Base-by-base conservation (phyloP, 148 eudicot genomes). In the Spergularia bocconei region DNA sequence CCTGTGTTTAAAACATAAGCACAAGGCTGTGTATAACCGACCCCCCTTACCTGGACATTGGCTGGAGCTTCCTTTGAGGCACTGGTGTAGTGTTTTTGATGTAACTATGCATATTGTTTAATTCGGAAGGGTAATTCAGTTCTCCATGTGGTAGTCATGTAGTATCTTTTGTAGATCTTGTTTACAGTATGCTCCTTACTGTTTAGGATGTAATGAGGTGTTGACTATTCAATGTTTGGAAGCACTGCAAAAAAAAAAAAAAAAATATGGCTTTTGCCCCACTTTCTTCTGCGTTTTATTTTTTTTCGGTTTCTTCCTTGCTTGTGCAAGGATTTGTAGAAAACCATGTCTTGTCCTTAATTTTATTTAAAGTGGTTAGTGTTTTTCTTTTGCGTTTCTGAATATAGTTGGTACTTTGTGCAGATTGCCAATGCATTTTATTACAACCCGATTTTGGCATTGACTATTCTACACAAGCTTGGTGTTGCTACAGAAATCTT, bases 381-480 rank as follows among this genome's bases (percentile, higher is more conserved):
- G 23, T 16, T 41, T 7, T 0, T 9, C 13, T 50, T 25, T 14
- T 69, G 44, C 72, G 13, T 25, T 53, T 69, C 72, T 69, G 59
- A 69, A 48, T 77, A 19, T 47, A 39, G 38, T 76, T 71, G 33
- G 69, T 79, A 57, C 76, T 58, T 16, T 51, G 20, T 33, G 29
- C 91, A 95, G 99, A 81, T 95, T 79, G 93, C 99, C 33, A 87
- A 95, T 86, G 89, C 97, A 70, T 88, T 95, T 53, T 95, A 95
- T 83, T 92, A 95, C 81, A 95, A 95, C 85, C 84, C 99, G 72
- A 76, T 78, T n/a, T 81, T 92, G 79, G 73, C 99, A 16, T 90
- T 92, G 38, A 81, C 77, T 85, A 81, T 91, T 77, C 81, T 95
- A 73, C 99, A 95, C 85, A 89, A 87, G 82, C 90, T 95, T 70